Conservation (phyloP, 768 basidiomycete species). For the Serendipita indica region DNA sequence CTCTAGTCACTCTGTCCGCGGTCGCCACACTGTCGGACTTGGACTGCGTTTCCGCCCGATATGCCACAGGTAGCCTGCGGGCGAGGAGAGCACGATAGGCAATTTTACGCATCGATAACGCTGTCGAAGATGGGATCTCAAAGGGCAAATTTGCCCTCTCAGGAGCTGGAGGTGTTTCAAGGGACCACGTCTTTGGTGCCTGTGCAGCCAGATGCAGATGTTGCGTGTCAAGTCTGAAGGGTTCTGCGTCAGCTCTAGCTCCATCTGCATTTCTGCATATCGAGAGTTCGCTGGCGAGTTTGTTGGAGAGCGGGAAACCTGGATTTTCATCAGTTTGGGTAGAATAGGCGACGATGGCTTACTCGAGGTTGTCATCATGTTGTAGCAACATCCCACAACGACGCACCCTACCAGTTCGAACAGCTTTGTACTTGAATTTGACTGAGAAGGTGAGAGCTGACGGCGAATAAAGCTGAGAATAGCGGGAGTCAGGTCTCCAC, state of each 20-base stretch:
- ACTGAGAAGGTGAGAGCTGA: neutral
- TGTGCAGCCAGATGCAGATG: conserved; percentile 62
- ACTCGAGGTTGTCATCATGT: conserved; percentile 19
- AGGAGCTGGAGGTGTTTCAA: conserved; percentile 9
- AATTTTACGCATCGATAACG: conserved; percentile 50
- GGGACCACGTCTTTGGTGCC: conserved; percentile 47
- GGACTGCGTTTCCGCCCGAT: neutral
- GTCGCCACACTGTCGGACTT: neutral
- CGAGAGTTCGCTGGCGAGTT: conserved; percentile 16
- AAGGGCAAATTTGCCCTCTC: neutral
- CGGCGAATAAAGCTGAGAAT: conserved; percentile 36
- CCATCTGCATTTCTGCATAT: no score
- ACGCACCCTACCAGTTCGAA: conserved; percentile 38
- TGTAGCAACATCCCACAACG: conserved; percentile 69
- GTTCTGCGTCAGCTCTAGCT: conserved; percentile 12
- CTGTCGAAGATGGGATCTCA: conserved; percentile 21
- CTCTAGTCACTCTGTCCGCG: neutral
- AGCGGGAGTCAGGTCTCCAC: conserved; percentile 57
- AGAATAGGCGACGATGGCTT: no score
- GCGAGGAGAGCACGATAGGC: conserved; percentile 55
- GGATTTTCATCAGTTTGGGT: conserved; percentile 12
- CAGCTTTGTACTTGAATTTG: conserved; percentile 9
- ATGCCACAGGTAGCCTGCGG: conserved; percentile 15
- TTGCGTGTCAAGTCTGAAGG: conserved; percentile 27
- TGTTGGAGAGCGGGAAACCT: conserved; percentile 44